Base-by-base conservation (phyloP, 2,329 filamentous ascomycete genomes). In the Colletotrichum lupini region DNA sequence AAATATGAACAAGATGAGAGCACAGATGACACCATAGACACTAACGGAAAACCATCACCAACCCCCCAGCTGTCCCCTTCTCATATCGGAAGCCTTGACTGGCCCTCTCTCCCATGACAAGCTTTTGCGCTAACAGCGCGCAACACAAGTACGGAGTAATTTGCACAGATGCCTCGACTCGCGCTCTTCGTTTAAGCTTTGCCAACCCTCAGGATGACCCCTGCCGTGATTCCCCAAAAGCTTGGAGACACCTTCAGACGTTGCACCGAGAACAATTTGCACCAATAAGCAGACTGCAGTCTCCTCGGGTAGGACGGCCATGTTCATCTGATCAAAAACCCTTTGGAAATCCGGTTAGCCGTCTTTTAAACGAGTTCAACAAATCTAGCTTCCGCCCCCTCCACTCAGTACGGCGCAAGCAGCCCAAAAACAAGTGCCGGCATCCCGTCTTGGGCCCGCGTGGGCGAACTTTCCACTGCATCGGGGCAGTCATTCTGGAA, bases 251-350 rank as follows among this genome's bases (percentile, higher is more conserved):
- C 57, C 63, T 67, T 32, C 32, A 57, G 56, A 57, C 32, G 63
- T 57, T 46, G 57, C 63, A 49, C 28, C 67, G 49, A 32, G 37
- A 67, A 37, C 14, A 67, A 49, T 55, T n/a, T 52, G 62, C 68
- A 28, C 68, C 63, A 72, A 72, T 72, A 11, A 71, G n/a, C 30
- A 28, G 5, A 7, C 8, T 30, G 26, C 19, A 5, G 11, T 11
- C 7, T 14, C 14, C 16, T 35, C 55, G 62, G 46, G 55, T 37
- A 24, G 56, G 63, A 32, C 63, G 57, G 63, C 68, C 22, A 26
- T 49, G 68, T 71, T 71, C 68, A 71, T 71, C 62, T 67, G 68
- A 72, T 71, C 55, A 42, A n/a, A 37, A 59, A 19, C 46, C 62
- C 11, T 14, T 24, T 42, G 37, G 19, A 14, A 52, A 35, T 62